These are phyloP conservation scores for Boletus pseudo-olivaceus DNA, from an alignment of 768 basidiomycete species.

Conservation along the genomic window DNA sequence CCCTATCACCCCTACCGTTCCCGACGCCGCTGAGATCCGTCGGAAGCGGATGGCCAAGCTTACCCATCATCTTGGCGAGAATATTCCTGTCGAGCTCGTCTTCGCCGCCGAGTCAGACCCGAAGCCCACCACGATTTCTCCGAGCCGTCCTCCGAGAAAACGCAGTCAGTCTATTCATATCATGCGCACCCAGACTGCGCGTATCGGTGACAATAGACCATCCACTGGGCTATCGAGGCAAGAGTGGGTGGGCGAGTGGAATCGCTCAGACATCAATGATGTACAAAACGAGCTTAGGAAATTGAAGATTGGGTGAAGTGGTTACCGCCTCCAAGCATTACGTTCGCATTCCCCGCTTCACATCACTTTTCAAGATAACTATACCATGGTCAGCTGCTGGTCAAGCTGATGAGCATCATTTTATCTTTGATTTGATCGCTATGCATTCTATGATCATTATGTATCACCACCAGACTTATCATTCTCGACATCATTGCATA, in stretches of 20 bases:
- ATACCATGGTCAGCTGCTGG: slow-evolving; percentile 16
- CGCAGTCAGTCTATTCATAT: slow-evolving; percentile 18
- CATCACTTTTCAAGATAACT: background rate
- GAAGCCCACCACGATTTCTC: background rate
- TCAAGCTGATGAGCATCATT: background rate
- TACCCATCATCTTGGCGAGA: slow-evolving; percentile 54
- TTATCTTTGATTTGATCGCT: background rate
- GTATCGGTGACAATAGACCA: background rate
- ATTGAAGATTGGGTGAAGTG: slow-evolving; percentile 18
- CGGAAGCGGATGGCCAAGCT: slow-evolving; percentile 57
- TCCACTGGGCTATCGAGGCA: background rate
- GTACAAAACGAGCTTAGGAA: slow-evolving; percentile 37
- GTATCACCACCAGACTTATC: slow-evolving; percentile 6
- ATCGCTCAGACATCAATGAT: slow-evolving; percentile 35
- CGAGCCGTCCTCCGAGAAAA: background rate
- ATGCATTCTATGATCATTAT: slow-evolving; percentile 6
- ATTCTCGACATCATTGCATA: background rate
- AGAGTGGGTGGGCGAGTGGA: slow-evolving; percentile 42
- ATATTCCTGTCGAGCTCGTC: slow-evolving; percentile 55
- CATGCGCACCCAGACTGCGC: background rate
- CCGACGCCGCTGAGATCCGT: slow-evolving; percentile 33
- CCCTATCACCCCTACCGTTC: slow-evolving; percentile 19
- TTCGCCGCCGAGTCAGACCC: slow-evolving; percentile 21
- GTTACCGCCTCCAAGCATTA: background rate
- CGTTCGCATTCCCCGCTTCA: background rate